Conservation (phyloP, 1,139 yeast species). For the Diutina catenulata region DNA sequence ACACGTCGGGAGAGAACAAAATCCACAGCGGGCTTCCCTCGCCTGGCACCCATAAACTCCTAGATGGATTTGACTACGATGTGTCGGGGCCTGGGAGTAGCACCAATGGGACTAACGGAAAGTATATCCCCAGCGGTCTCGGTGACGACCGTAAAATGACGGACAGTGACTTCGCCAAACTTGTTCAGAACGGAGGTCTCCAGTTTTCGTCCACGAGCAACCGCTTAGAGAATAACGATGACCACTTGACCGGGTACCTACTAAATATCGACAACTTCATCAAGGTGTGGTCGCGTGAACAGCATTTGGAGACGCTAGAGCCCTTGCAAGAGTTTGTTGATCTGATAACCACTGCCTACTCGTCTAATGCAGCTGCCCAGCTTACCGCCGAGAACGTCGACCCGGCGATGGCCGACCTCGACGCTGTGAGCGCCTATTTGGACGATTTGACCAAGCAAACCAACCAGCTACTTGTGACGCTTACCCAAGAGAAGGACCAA, state of each 20-base stretch:
- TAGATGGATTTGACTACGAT: constrained; percentile 3
- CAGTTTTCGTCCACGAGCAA: background rate
- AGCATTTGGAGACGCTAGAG: background rate
- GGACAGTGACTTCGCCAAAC: constrained; percentile 1
- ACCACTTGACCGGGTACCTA: constrained; percentile 1
- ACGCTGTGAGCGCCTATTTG: background rate
- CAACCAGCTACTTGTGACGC: background rate
- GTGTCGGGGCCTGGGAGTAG: no score
- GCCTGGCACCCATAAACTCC: background rate
- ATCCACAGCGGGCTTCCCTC: background rate
- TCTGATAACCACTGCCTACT: constrained; percentile 4
- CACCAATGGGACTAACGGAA: no score
- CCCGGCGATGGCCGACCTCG: background rate
- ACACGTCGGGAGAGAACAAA: no score
- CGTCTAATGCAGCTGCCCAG: no score
- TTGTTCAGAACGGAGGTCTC: background rate
- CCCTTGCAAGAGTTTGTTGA: constrained; percentile 3
- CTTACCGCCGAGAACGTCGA: background rate
- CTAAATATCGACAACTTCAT: constrained; percentile 1
- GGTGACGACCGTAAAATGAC: background rate
- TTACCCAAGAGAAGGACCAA: constrained; percentile 7
- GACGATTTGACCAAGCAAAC: background rate
- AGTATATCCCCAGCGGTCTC: no score
- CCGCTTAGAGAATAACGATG: constrained; percentile 3
- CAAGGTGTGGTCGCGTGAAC: background rate